A percentile compares a stretch with the other conserved stretches of the same genome.
Conservation (phyloP, 176 grass and related monocot species). For the Saccharum officinarum region DNA sequence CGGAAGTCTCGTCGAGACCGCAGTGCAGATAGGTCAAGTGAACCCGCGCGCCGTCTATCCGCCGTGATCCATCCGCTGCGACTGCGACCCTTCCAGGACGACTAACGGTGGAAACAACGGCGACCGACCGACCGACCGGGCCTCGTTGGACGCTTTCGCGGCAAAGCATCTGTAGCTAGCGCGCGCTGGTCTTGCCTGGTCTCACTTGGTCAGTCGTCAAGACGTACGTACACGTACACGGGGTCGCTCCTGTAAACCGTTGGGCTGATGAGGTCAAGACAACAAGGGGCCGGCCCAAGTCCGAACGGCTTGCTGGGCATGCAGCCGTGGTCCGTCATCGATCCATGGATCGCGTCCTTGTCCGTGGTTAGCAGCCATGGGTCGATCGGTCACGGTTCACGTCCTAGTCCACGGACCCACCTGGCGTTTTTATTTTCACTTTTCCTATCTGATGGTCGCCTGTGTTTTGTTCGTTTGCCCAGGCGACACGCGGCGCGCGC, state of each 20-base stretch:
- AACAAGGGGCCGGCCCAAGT: too few species aligned
- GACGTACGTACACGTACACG: too few species aligned
- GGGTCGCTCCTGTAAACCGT: not conserved
- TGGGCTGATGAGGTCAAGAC: not conserved
- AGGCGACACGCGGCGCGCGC: too few species aligned
- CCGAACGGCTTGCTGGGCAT: not conserved
- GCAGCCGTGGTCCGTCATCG: not conserved
- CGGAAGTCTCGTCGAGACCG: not conserved
- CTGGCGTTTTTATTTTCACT: too few species aligned
- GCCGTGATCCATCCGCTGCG: not conserved
- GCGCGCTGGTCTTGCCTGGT: too few species aligned
- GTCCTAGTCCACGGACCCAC: not conserved
- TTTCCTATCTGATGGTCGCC: too few species aligned
- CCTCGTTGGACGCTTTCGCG: not conserved
- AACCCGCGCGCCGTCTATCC: not conserved
- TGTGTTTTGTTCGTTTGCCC: too few species aligned
- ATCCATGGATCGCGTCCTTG: not conserved
- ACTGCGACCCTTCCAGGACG: not conserved
- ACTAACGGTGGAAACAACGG: conserved; percentile 10
- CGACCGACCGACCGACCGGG: not conserved
- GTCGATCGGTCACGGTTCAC: not conserved
- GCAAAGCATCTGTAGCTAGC: too few species aligned
- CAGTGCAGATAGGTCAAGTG: not conserved
- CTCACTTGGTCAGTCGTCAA: too few species aligned
- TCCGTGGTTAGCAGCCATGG: not conserved